Conservation (phyloP, 2,329 filamentous ascomycete genomes). For the Fusarium brevicatenulatum region DNA sequence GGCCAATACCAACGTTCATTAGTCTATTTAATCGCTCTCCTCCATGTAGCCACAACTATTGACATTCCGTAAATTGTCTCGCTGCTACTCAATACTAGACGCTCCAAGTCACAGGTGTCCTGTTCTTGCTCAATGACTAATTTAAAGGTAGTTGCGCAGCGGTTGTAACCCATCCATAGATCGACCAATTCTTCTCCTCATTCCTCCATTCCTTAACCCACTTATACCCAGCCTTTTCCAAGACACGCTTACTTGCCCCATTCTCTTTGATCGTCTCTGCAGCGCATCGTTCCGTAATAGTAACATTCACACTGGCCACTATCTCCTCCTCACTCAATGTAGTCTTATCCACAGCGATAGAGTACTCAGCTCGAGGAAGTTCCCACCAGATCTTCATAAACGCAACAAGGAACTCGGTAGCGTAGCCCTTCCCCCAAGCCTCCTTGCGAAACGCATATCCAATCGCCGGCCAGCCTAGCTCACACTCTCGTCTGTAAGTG, state of each 20-base stretch:
- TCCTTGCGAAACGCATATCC: slow-evolving; percentile 13
- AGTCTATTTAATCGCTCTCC: neutral
- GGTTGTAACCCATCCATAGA: slow-evolving; percentile 1
- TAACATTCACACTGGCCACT: neutral
- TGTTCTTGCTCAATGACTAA: neutral
- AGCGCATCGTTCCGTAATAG: neutral
- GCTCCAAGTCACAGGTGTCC: rapidly evolving
- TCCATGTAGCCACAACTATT: rapidly evolving
- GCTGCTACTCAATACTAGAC: rapidly evolving
- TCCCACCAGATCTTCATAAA: slow-evolving; percentile 12
- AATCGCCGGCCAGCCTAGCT: slow-evolving; percentile 11
- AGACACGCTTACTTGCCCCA: neutral
- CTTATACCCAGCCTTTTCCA: neutral
- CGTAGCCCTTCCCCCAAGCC: slow-evolving; percentile 12
- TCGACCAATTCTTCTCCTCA: slow-evolving; percentile 6
- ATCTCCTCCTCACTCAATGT: slow-evolving; percentile 4
- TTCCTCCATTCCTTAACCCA: slow-evolving; percentile 5
- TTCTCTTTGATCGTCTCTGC: slow-evolving; percentile 5
- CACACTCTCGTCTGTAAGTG: neutral
- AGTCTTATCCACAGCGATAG: neutral
- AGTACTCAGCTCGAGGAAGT: neutral
- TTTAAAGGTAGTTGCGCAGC: neutral
- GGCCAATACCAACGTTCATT: rapidly evolving
- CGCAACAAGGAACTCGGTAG: neutral
- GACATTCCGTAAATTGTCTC: rapidly evolving